Evolutionary conservation across 176 grass and related monocot genomes (phyloP).

Genomic region (Cenchrus fungigraminus): DNA sequence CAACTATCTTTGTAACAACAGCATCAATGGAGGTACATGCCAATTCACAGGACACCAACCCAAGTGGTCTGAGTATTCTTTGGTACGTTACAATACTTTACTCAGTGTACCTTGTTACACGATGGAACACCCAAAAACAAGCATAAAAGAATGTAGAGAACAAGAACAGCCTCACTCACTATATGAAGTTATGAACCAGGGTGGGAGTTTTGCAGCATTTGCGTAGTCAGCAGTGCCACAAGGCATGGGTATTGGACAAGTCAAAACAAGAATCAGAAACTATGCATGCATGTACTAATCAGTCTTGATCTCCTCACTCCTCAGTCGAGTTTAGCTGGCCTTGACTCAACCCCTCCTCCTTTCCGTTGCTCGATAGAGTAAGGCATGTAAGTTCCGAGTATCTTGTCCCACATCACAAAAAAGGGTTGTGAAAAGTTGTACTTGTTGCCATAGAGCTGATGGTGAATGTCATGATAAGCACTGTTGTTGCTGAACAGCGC

Average conservation of each 20-base stretch:
- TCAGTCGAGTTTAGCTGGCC: slow-evolving; percentile 50
- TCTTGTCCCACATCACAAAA: slow-evolving; percentile 80
- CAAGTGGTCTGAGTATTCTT: slow-evolving; percentile 46
- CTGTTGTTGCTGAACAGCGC: slow-evolving; percentile 70
- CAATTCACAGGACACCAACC: slow-evolving; percentile 38
- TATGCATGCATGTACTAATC: slow-evolving; percentile 44
- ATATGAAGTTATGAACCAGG: slow-evolving; percentile 38
- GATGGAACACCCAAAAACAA: slow-evolving; percentile 29
- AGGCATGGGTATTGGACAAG: slow-evolving; percentile 16
- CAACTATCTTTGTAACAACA: background rate
- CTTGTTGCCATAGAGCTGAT: slow-evolving; percentile 79
- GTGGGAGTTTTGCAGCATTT: slow-evolving; percentile 32
- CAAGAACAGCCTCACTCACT: slow-evolving; percentile 39
- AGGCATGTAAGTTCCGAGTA: slow-evolving; percentile 75
- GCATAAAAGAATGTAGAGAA: slow-evolving; percentile 28
- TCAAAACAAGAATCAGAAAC: slow-evolving; percentile 36
- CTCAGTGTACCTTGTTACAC: slow-evolving; percentile 54
- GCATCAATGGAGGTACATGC: slow-evolving; percentile 20
- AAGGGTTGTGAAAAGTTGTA: slow-evolving; percentile 93
- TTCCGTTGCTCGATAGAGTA: slow-evolving; percentile 66
- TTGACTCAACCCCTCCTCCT: slow-evolving; percentile 65
- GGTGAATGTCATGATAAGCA: slow-evolving; percentile 86
- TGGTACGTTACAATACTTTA: slow-evolving; percentile 56
- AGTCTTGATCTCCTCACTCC: slow-evolving; percentile 25
- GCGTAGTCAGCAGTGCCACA: slow-evolving; percentile 33